Base-by-base conservation (phyloP, 441 rosid species). In the Rhodomyrtus psidioides region DNA sequence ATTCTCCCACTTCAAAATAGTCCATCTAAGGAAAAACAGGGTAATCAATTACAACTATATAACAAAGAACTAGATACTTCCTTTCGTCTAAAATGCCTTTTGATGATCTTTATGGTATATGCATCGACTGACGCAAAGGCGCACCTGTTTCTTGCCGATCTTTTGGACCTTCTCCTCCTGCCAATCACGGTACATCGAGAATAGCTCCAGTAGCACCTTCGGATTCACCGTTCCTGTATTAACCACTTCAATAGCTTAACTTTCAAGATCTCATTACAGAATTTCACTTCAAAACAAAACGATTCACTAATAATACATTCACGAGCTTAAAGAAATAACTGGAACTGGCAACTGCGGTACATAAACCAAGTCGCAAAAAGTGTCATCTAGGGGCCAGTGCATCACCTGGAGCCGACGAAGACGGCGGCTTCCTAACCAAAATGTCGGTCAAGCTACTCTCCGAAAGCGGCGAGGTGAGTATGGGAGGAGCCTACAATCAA, bases 381-480 rank as follows among this genome's bases (percentile, higher is more conserved):
- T 1, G n/a, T 70, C 79, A 12, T 39, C 49, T 19, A 3, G 0
- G 21, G 79, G 79, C 79, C 16, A 0, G 10, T 39, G 16, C 79
- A 0, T 89, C 82, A 94, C 97, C 92, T 23, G 91, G 92, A 88
- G 94, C 89, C 30, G 95, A 92, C 83, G 92, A 93, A 62, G 95
- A 90, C 7, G 93, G 86, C 5, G 97, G 90, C 92, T 93, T 97
- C 84, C 97, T 91, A 54, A 97, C 97, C 87, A 96, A 92, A 90
- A 97, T 97, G 86, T 97, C 99, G 83, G 98, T 95, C 94, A 97
- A 92, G 96, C 98, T 97, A 88, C 93, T 88, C 88, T 96, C 99
- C 49, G 91, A 82, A 15, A 93, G 99, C 81, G 90, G 91, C 5
- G 95, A 89, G 84, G 94, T 94, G 88, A 97, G 83, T 87, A 97